Conservation (phyloP, 495 filamentous ascomycete species). For the Darksidea phi region DNA sequence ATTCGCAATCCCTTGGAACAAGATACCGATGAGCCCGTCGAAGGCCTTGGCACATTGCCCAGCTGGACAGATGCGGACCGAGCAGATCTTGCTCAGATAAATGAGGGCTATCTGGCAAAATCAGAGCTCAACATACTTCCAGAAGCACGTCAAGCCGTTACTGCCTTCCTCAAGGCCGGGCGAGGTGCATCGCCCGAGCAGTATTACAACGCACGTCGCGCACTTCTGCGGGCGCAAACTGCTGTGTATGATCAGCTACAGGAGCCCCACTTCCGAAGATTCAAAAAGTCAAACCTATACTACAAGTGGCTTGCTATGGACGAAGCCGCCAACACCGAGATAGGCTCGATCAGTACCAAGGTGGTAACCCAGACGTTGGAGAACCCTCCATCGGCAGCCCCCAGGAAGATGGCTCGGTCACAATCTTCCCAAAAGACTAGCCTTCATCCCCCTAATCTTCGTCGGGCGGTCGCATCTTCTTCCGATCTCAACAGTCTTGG, state of each 20-base stretch:
- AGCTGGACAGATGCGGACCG: constrained; percentile 84
- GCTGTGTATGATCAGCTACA: constrained; percentile 80
- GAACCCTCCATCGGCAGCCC: constrained; percentile 33
- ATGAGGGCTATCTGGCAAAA: constrained; percentile 80
- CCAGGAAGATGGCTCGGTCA: constrained; percentile 29
- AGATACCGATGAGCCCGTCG: constrained; percentile 67
- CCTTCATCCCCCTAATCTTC: constrained; percentile 48
- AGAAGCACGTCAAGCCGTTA: constrained; percentile 65
- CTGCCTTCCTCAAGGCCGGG: constrained; percentile 74
- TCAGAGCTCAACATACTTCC: constrained; percentile 75
- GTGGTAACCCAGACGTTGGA: constrained; percentile 21
- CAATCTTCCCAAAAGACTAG: constrained; percentile 14
- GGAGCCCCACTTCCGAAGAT: constrained; percentile 72
- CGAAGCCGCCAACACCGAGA: constrained; percentile 56
- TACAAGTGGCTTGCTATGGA: constrained; percentile 94
- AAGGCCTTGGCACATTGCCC: constrained; percentile 61
- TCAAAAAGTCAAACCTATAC: constrained; percentile 88
- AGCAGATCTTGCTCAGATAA: constrained; percentile 82
- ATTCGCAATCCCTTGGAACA: constrained; percentile 95
- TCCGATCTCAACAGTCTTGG: constrained; percentile 52
- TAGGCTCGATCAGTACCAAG: constrained; percentile 31
- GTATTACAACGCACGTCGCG: constrained; percentile 78
- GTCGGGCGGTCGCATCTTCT: constrained; percentile 58
- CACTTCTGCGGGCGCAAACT: constrained; percentile 80
- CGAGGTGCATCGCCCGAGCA: constrained; percentile 71